Percentiles rank a stretch among this genome's conserved stretches.
phyloP scores from a whole-genome alignment of 1,139 yeast species.

The Magnusiomyces magnusii region DNA sequence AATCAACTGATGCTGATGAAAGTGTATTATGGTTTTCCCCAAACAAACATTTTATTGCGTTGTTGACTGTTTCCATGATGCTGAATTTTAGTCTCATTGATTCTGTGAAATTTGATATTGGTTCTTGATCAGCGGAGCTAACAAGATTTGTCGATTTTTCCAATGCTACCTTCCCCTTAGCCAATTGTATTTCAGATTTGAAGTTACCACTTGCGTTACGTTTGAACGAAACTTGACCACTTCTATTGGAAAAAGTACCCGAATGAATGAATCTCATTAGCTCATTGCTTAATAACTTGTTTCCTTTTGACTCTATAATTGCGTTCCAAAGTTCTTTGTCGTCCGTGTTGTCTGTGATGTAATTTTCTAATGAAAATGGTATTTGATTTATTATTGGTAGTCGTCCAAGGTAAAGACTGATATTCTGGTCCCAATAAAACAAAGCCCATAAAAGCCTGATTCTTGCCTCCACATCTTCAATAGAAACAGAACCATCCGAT shows the following conservation, averaged over 20 bases:
- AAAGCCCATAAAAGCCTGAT: slow-evolving; percentile 13
- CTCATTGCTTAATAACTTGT: slow-evolving; percentile 1
- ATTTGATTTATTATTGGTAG: slow-evolving; percentile 11
- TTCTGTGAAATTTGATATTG: not conserved
- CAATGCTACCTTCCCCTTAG: not conserved
- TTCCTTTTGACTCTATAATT: slow-evolving; percentile 6
- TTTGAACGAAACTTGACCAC: not conserved
- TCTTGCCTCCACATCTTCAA: slow-evolving; percentile 13
- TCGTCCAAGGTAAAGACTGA: slow-evolving; percentile 14
- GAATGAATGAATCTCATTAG: not conserved
- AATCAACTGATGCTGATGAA: not conserved
- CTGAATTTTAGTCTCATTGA: not conserved
- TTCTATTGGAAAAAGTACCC: not conserved
- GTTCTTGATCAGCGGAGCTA: not conserved
- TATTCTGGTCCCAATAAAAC: slow-evolving; percentile 15
- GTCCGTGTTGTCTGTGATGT: slow-evolving; percentile 9
- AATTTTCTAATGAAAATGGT: slow-evolving; percentile 9
- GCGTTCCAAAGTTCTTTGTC: slow-evolving; percentile 14
- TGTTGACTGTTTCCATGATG: not conserved
- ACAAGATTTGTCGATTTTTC: not conserved
- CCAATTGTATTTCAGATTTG: not conserved
- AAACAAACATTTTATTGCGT: not conserved
- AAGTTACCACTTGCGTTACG: slow-evolving; percentile 3
- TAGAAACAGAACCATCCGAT: slow-evolving; percentile 1
- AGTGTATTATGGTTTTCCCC: not conserved